Evolutionary conservation across 352 stramenopile species (phyloP), one percentile per base, ranked within the genome.

Genomic region (Globisporangium nodosum): DNA sequence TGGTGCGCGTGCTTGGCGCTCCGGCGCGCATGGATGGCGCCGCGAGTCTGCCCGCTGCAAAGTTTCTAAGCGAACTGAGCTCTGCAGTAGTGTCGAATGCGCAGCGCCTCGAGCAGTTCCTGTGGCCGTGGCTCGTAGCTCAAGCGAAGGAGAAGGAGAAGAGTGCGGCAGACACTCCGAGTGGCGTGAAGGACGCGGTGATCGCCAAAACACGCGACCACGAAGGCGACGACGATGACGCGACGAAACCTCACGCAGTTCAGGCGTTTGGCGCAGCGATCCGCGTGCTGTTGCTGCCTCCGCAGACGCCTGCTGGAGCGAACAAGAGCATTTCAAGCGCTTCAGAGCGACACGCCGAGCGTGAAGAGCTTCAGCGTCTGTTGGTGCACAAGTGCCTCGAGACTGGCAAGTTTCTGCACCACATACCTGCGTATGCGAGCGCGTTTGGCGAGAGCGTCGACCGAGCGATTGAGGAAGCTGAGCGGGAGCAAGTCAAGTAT

Each of bases 61-160:
- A 79, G 53, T 88, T 91, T 52, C 58, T 91, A 9, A 64, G 71
- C 24, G 79, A 91, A 37, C 49, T 86, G 43, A 66, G 70, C 13
- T 61, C 70, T 21, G 15, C 57, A 1, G 48, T 66, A 37, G 56
- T 91, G 24, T 42, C 64, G 27, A 77, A 73, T 1, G 48, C n/a
- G 6, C 57, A 65, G 43, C 69, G 73, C n/a, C 53, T 88, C 55
- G 37, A 71, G 13, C 55, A 43, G 16, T 87, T 89, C 52, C 15
- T 91, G 18, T 81, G 82, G 68, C 75, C 77, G 11, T 91, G 81
- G 81, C 54, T 90, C 18, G 24, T 56, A 8, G 52, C 53, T 1
- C 58, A 64, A 37, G 46, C 58, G 35, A 49, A 35, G 18, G 45
- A 37, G 15, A 55, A 55, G 48, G 43, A 31, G 16, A 52, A 52